Base-by-base conservation (phyloP, 176 grass and related monocot species). In the Oryza glaberrima region DNA sequence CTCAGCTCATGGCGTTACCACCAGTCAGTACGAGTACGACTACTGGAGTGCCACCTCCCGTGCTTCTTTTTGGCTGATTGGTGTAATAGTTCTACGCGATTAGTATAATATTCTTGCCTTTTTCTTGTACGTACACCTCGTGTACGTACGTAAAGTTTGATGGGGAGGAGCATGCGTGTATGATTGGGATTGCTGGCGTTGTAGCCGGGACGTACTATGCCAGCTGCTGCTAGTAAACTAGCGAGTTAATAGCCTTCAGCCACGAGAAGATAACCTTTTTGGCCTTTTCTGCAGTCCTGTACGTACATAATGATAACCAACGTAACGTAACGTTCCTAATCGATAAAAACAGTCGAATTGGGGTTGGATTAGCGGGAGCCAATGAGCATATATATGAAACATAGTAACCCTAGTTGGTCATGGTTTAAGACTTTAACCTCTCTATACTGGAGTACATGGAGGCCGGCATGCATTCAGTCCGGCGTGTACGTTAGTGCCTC, bases 181-280 rank as follows among this genome's bases (percentile, higher is more conserved):
- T 61, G 56, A 63, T 63, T 63, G 58, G 58, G 58, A 60, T 63
- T 63, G 58, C 58, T 23, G 20, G 58, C 8, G n/a, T 10, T 2
- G 58, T 23, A 63, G n/a, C 20, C 58, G n/a, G 58, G n/a, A 63
- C 8, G n/a, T 63, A 32, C 30, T 32, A 63, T 63, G 58, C 20
- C 58, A 22, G n/a, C 58, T 23, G 58, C 20, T 63, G 58, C 20
- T 63, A n/a, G 20, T 23, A 63, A 63, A 23, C 23, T 63, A 63
- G n/a, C 54, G 6, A 23, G 58, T 63, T 70, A n/a, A 41, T 75
- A 84, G 35, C 12, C 0, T 9, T 34, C 20, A 10, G 70, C 6
- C 20, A 34, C 20, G 22, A 34, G 47, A 11, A 61, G 82, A 85
- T 72, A 46, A 20, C 26, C 52, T 85, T 85, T 81, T 85, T 72